Base-by-base conservation (phyloP, 257 asterid species). In the Solanum corneliomulleri region DNA sequence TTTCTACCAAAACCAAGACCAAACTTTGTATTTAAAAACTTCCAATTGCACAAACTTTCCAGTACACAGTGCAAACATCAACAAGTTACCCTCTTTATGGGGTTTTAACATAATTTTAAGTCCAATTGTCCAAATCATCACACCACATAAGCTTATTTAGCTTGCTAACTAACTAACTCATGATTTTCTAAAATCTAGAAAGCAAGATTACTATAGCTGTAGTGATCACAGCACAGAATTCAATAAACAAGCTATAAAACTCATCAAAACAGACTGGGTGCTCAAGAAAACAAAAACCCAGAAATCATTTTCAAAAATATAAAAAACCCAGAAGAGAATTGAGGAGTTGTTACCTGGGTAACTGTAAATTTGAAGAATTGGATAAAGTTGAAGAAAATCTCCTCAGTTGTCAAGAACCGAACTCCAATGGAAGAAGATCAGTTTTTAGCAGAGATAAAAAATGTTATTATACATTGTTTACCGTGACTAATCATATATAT, bases 341-440 rank as follows among this genome's bases (percentile, higher is more conserved):
- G 20, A 81, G 18, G 10, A 81, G 69, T 10, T 29, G 29, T 81
- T 49, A 81, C 85, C 69, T 29, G 68, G 68, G 44, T 29, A 23
- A 47, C 13, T 25, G 66, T 80, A 25, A 77, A 44, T 25, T 44
- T 77, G 39, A 77, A 44, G 33, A 77, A 33, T 41, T 75, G 58
- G 82, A 41, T 41, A 42, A 76, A 45, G 25, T 3, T 78, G 4
- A 9, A 78, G 10, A 49, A 45, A 64, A 27, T 25, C 16, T 45
- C 64, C 42, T 78, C 25, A 78, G 47, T 27, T 64, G 29, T 27
- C 15, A 78, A 78, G 84, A 27, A 78, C 15, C 64, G n/a, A 45
- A 74, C 87, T 89, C 91, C 82, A 87, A 89, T 31, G 82, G 15
- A 25, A 29, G 60, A 80, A 45, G 70, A 21, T 75, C 47, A 82